Base-by-base conservation (phyloP, 2,329 filamentous ascomycete species). In the Penicillium sp. region DNA sequence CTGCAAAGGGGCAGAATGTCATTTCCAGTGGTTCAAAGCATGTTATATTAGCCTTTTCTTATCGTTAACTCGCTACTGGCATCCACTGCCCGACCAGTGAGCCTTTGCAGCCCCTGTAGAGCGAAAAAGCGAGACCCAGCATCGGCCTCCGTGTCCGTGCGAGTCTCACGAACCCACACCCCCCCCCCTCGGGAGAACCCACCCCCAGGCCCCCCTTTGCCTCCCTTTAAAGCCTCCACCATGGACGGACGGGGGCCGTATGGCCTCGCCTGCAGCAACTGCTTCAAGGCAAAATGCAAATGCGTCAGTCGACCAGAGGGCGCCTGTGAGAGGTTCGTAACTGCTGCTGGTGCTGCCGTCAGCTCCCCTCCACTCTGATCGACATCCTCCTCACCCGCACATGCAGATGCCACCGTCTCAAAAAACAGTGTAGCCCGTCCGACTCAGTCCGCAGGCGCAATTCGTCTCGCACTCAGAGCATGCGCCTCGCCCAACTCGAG, bases 231-330 rank as follows among this genome's bases (percentile, higher is more conserved):
- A 38, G 23, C 19, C 41, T 31, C 45, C 55, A 23, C 55, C 46
- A 59, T 59, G 57, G 57, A 59, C n/a, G 49, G 49, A 26, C 49
- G 57, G 31, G 57, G 57, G 38, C 57, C 47, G n/a, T 59, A 59
- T 41, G 57, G 57, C 19, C 41, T 59, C 17, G 57, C 57, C 15
- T 59, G 57, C 49, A 41, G 21, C 26, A 47, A 53, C 19, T 59
- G 57, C 48, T 52, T 52, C 57, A 53, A 53, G 23, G 57, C 47
- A 9, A 59, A 59, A 23, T 30, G 35, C 49, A 59, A 59, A 17
- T 59, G 57, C 17, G 29, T 59, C 30, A 29, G 48, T 21, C 49
- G 41, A 17, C 26, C 38, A 3, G 49, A 59, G 1, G 57, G 57
- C 3, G 49, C 38, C 3, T 59, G 57, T 38, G 38, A 59, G 38